Conservation (phyloP, 2,329 filamentous ascomycete genomes). For the Daldinia eschscholtzii region DNA sequence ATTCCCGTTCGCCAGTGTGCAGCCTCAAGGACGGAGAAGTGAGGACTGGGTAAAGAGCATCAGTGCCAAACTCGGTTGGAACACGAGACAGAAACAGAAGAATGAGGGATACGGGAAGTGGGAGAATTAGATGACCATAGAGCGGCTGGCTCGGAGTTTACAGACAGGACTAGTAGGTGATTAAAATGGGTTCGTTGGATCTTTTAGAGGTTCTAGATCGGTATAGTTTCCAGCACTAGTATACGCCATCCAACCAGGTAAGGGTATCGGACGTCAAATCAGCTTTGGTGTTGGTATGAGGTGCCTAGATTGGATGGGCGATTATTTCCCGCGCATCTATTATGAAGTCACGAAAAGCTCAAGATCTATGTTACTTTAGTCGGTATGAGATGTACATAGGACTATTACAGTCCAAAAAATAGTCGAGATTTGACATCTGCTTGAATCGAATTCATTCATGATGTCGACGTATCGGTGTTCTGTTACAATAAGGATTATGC, state of each 20-base stretch:
- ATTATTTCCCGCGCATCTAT: no score
- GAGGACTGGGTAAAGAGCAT: conserved; percentile 90
- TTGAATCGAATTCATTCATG: neutral
- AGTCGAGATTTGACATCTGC: no score
- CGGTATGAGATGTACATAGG: no score
- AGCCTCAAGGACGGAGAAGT: conserved; percentile 74
- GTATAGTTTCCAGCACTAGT: neutral
- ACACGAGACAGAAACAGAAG: conserved; percentile 83
- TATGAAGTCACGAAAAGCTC: no score
- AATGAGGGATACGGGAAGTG: conserved; percentile 65
- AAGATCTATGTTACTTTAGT: no score
- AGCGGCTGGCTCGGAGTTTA: conserved; percentile 12
- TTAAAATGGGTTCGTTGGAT: neutral
- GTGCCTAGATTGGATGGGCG: no score
- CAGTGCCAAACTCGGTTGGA: conserved; percentile 83
- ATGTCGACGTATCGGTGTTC: neutral
- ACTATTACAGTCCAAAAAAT: no score
- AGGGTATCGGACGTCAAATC: neutral
- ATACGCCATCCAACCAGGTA: neutral
- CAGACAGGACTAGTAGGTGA: neutral
- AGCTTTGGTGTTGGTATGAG: neutral
- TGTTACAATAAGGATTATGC: neutral
- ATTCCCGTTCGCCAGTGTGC: conserved; percentile 83
- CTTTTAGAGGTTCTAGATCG: conserved; percentile 4
- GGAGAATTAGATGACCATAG: conserved; percentile 48